Conservation (phyloP, 139 green algal species). For the Chlamydomonas eustigma region DNA sequence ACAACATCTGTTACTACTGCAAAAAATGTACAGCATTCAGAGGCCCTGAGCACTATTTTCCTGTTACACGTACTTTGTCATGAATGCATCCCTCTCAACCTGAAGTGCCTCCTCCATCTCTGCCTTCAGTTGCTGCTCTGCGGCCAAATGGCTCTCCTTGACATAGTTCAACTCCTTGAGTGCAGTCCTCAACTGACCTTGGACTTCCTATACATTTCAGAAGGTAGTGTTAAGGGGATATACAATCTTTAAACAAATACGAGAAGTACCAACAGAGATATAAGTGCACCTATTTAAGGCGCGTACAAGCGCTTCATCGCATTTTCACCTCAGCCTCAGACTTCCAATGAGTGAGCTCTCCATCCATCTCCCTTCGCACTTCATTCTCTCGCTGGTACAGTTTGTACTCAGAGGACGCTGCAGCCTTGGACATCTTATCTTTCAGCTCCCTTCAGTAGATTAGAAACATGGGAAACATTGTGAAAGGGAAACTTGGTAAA, state of each 20-base stretch:
- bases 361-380: not conserved
- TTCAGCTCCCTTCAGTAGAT: conserved; percentile 31
- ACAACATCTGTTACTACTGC: no score
- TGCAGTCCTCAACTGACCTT: not conserved
- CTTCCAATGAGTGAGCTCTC: not conserved
- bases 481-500: no score
- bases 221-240: no score
- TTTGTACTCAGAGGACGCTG: conserved; percentile 32
- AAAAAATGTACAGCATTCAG: no score
- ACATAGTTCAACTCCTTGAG: not conserved
- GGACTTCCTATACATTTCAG: no score
- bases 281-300: no score
- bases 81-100: conserved; percentile 12
- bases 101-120: not conserved
- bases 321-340: not conserved
- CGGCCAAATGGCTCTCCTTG: not conserved
- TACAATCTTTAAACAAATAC: no score
- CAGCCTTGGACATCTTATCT: conserved; percentile 31
- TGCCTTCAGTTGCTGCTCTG: not conserved
- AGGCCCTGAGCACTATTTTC: no score
- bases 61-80: conserved; percentile 22
- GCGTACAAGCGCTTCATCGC: no score
- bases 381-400: conserved; percentile 35
- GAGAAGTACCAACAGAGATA: no score
- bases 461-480: no score